These are phyloP conservation scores for Acorus calamus DNA, from an alignment of 106 monocot species.

Conservation along the genomic window DNA sequence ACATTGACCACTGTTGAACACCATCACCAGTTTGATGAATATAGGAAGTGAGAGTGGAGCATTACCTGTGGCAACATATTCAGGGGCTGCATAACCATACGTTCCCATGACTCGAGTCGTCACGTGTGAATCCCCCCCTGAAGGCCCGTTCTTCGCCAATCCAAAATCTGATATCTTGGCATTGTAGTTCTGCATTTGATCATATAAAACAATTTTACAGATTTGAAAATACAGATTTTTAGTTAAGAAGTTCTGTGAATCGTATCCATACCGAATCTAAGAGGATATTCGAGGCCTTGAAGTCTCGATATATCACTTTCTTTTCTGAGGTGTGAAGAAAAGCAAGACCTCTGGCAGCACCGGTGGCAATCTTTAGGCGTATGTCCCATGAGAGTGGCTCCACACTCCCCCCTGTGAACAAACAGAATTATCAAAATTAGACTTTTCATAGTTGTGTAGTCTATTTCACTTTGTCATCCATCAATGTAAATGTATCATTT, in stretches of 20 bases:
- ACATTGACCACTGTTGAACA: too few species aligned
- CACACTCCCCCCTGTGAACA: conserved; percentile 21
- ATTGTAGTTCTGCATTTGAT: conserved; percentile 26
- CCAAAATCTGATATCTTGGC: conserved; percentile 77
- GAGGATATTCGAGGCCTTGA: conserved; percentile 65
- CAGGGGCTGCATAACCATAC: conserved; percentile 69
- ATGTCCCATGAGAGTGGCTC: conserved; percentile 42
- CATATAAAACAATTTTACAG: too few species aligned
- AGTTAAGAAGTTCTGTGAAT: too few species aligned
- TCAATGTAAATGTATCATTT: neutral
- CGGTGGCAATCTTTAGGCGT: conserved; percentile 43
- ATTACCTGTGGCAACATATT: conserved; percentile 65
- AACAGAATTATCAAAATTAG: neutral
- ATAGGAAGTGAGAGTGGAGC: too few species aligned
- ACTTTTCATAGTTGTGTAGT: neutral
- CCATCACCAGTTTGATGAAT: too few species aligned
- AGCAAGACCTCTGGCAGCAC: conserved; percentile 49
- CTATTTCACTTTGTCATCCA: too few species aligned
- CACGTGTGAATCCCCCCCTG: conserved; percentile 34
- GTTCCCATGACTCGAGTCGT: conserved; percentile 65
- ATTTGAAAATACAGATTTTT: too few species aligned
- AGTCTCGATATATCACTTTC: conserved; percentile 50
- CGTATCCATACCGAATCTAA: conserved; percentile 33
- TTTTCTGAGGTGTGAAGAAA: conserved; percentile 48
- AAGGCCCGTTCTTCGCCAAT: conserved; percentile 52